Conservation (phyloP, 306 rosid genomes). For the Erythrophleum fordii region DNA sequence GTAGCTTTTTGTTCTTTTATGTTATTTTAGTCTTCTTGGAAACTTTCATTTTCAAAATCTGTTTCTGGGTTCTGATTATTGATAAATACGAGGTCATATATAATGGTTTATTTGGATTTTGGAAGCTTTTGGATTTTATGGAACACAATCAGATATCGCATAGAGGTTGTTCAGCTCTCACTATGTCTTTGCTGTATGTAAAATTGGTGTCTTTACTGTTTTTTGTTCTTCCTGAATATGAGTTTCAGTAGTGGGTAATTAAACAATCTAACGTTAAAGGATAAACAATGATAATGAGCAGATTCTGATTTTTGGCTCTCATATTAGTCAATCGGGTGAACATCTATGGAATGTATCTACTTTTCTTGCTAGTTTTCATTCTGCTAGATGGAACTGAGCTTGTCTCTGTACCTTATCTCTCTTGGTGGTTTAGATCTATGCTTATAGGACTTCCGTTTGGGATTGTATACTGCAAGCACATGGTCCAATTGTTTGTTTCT, state of each 20-base stretch:
- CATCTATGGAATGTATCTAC: not conserved
- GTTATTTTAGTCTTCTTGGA: not conserved
- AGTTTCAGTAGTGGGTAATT: no score
- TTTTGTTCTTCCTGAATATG: not conserved
- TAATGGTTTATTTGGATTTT: conserved; percentile 19
- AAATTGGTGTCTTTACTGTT: not conserved
- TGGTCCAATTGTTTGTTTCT: conserved; percentile 3
- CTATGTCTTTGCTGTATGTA: not conserved
- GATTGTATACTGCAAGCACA: not conserved
- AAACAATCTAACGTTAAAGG: not conserved
- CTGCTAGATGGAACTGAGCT: conserved; percentile 16
- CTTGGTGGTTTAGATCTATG: not conserved
- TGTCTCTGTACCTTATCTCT: conserved; percentile 18
- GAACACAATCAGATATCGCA: conserved; percentile 8
- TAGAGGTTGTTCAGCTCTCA: not conserved
- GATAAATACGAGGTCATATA: conserved; percentile 5
- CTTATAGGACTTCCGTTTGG: not conserved
- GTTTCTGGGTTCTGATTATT: conserved; percentile 22
- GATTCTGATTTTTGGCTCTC: conserved; percentile 10
- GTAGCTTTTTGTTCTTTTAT: conserved; percentile 33
- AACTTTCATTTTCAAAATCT: conserved; percentile 14
- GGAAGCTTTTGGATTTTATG: conserved; percentile 32
- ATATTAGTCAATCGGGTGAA: conserved; percentile 20
- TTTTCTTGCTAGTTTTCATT: conserved; percentile 26
- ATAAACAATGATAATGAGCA: not conserved